A percentile compares a stretch with the other conserved stretches of the same genome.
These are phyloP conservation scores for Coemansia sp. DNA, from an alignment of 192 early-diverging fungal genomes.

Conservation along the genomic window DNA sequence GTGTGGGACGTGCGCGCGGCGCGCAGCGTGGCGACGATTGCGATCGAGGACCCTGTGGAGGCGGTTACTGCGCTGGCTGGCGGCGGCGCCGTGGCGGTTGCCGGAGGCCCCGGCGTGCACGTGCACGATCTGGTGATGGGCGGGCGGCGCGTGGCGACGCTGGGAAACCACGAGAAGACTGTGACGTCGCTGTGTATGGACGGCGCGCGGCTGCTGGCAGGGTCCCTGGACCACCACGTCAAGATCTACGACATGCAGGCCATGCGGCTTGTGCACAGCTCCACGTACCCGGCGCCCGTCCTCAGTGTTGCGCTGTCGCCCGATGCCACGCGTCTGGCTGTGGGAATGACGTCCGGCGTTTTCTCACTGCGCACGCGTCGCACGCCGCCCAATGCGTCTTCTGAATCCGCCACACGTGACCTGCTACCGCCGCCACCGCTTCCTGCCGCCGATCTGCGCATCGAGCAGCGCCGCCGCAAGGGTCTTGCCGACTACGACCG, in stretches of 20 bases:
- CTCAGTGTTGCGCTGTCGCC: slow-evolving; percentile 89
- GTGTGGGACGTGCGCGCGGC: slow-evolving; percentile 89
- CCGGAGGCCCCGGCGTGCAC: slow-evolving; percentile 74
- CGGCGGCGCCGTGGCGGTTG: slow-evolving; percentile 68
- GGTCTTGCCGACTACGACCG: slow-evolving; percentile 79
- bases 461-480: slow-evolving; percentile 67
- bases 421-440: too few relatives aligned
- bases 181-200: slow-evolving; percentile 89
- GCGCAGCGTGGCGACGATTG: slow-evolving; percentile 70
- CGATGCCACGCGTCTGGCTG: slow-evolving; percentile 83
- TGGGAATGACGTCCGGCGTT: slow-evolving; percentile 89
- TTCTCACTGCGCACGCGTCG: slow-evolving; percentile 83
- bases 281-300: slow-evolving; percentile 89
- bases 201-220: slow-evolving; percentile 78
- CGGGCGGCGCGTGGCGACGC: slow-evolving; percentile 68
- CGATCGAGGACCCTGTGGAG: slow-evolving; percentile 89
- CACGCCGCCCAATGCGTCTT: slow-evolving; percentile 72
- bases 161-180: slow-evolving; percentile 96
- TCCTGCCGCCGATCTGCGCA: slow-evolving; percentile 63
- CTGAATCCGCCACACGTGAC: background rate
- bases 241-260: slow-evolving; percentile 88
- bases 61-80: slow-evolving; percentile 80
- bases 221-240: slow-evolving; percentile 93
- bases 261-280: slow-evolving; percentile 83
- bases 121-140: slow-evolving; percentile 88